phyloP scores from a whole-genome alignment of 2,329 filamentous ascomycete genomes.

The Penicillium brevicompactum region DNA sequence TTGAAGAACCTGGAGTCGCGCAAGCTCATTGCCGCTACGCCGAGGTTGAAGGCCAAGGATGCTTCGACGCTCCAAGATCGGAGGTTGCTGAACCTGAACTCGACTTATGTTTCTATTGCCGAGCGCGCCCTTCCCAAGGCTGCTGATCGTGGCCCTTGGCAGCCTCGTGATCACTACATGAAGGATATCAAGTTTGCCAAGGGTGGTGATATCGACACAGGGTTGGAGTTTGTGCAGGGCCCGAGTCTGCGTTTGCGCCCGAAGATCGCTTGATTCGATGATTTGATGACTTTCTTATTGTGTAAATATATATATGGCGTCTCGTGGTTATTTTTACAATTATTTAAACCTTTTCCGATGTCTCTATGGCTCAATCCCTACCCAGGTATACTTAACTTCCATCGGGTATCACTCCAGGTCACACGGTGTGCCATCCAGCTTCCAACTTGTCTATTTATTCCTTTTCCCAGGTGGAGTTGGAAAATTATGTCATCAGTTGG shows the following conservation, averaged over 20 bases:
- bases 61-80: slow-evolving; percentile 26
- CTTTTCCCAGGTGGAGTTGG: no score
- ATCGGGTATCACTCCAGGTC: no score
- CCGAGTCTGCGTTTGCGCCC: slow-evolving; percentile 17
- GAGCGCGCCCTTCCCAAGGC: slow-evolving; percentile 38
- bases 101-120: slow-evolving; percentile 44
- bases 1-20: slow-evolving; percentile 35
- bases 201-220: slow-evolving; percentile 37
- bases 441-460: no score
- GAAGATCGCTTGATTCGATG: slow-evolving; percentile 9
- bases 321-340: neutral
- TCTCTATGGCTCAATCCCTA: neutral
- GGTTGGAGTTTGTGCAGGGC: slow-evolving; percentile 33
- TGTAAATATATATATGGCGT: neutral
- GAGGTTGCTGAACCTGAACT: slow-evolving; percentile 40
- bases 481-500: no score
- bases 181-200: slow-evolving; percentile 43
- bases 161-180: slow-evolving; percentile 41
- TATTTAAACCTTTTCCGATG: neutral
- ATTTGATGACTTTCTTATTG: neutral
- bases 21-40: slow-evolving; percentile 30
- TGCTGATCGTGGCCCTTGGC: slow-evolving; percentile 44
- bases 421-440: no score
- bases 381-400: no score
- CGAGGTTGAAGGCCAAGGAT: slow-evolving; percentile 24